Conservation (phyloP, 176 grass and related monocot genomes). For the Cymbopogon citratus region DNA sequence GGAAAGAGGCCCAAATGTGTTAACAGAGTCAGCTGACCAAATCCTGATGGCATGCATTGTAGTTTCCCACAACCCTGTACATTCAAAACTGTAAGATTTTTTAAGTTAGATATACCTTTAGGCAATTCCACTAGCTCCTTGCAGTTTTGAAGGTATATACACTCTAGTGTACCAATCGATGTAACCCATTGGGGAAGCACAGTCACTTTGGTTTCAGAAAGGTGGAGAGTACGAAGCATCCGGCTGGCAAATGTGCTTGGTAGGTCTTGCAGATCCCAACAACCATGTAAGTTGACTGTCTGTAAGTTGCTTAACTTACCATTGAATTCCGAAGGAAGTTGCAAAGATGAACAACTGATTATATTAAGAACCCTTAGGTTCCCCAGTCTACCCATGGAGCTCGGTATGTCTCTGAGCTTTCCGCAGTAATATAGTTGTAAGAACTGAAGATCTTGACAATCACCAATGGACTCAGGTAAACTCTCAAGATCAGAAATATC, state of each 20-base stretch:
- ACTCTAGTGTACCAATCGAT: background rate
- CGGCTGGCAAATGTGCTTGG: background rate
- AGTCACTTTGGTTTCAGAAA: background rate
- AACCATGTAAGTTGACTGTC: background rate
- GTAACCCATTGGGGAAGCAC: background rate
- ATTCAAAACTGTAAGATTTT: background rate
- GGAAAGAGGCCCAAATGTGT: background rate
- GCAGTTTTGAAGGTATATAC: background rate
- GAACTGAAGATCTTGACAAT: background rate
- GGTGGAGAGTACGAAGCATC: background rate
- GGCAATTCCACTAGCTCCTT: background rate
- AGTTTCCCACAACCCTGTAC: background rate
- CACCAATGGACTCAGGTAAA: constrained; percentile 14
- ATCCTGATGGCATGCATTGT: background rate
- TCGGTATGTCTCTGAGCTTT: background rate
- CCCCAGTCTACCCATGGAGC: background rate
- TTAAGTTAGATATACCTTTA: background rate
- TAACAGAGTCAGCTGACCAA: background rate
- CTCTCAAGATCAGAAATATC: background rate
- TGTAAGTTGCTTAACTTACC: background rate
- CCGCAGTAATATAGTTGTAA: background rate
- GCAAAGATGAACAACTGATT: background rate
- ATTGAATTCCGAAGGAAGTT: background rate
- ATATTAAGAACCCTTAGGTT: background rate
- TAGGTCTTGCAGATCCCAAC: background rate